Evolutionary conservation across 2,329 filamentous ascomycete genomes (phyloP), one percentile per base, ranked within the genome.

Genomic region (Penicillium sp.): DNA sequence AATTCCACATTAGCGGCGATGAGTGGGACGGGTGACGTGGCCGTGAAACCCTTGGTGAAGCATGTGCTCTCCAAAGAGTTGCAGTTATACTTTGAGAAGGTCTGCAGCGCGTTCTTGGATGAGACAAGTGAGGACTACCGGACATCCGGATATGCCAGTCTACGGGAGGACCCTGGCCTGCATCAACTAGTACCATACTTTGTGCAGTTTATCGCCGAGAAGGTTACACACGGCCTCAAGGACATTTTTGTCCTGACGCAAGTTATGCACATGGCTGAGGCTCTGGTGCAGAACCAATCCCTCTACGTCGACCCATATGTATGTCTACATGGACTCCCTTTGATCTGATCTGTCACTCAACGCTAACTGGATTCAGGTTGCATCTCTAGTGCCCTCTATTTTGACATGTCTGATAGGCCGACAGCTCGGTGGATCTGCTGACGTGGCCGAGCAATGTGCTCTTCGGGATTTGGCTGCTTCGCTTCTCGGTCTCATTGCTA

Each of bases 121-220:
- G 91, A 96, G 65, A 88, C 87, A 51, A 91, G 91, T 14, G 92
- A 96, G 62, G 90, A 96, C 62, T 88, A 96, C 71, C 89, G 93
- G 53, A 86, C 89, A 50, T 92, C 95, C 0, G 95, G 92, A 0
- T 83, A 97, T 33, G 89, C 91, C 52, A 96, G 91, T 26, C 85
- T 99, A 25, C 84, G 89, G 50, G 90, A 92, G 56, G 95, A 99
- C 70, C 92, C 95, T 0, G 93, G 93, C 37, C 85, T 98, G 39
- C 95, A 99, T 72, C 95, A 99, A 76, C 85, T 99, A 10, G 88
- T 96, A 27, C 95, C 95, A 0, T 99, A 99, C 77, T 97, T 98
- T 68, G 89, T 96, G 58, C 92, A 96, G 73, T 98, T 96, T 74
- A 90, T 98, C 68, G 89, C 92, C 21, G 93, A 97, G 73, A 95